Conservation (phyloP, 108 stramenopile genomes). For the Cylindrotheca fusiformis region DNA sequence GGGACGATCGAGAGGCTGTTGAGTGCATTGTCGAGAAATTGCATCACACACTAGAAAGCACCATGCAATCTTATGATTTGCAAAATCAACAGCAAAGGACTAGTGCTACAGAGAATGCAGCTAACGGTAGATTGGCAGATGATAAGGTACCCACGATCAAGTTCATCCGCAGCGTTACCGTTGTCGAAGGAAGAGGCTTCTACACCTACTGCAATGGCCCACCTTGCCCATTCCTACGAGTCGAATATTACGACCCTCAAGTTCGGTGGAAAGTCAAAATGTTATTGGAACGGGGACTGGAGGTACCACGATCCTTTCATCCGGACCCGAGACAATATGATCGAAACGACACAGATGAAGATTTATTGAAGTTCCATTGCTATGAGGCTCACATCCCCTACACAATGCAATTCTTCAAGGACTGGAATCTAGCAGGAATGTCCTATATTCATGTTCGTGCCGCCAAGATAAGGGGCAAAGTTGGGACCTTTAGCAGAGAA, state of each 20-base stretch:
- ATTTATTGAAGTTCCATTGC: slow-evolving; percentile 68
- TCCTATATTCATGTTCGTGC: slow-evolving; percentile 66
- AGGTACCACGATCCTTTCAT: slow-evolving; percentile 57
- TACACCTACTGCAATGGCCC: slow-evolving; percentile 82
- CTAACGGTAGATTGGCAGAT: neutral
- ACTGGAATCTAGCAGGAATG: slow-evolving; percentile 73
- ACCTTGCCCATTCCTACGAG: slow-evolving; percentile 21
- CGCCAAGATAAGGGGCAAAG: slow-evolving; percentile 49
- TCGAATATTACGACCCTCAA: slow-evolving; percentile 85
- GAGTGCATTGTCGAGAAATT: slow-evolving; percentile 25
- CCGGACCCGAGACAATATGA: slow-evolving; percentile 70
- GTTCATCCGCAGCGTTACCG: slow-evolving; percentile 65
- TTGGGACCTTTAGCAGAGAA: slow-evolving; percentile 9
- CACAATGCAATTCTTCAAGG: slow-evolving; percentile 91
- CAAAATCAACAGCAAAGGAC: slow-evolving; percentile 26
- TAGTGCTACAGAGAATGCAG: neutral
- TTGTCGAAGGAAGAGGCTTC: slow-evolving; percentile 79
- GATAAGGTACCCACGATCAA: slow-evolving; percentile 2
- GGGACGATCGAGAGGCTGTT: slow-evolving; percentile 59
- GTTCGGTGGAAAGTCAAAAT: slow-evolving; percentile 81
- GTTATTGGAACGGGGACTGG: slow-evolving; percentile 71
- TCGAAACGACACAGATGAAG: slow-evolving; percentile 10
- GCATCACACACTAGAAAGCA: slow-evolving; percentile 34
- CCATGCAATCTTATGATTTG: slow-evolving; percentile 36
- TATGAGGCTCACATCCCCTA: slow-evolving; percentile 92